A percentile compares a stretch with the other conserved stretches of the same genome.
These are phyloP conservation scores for Metschnikowia baotianmanensis DNA, from an alignment of 805 yeast species.

Conservation along the genomic window DNA sequence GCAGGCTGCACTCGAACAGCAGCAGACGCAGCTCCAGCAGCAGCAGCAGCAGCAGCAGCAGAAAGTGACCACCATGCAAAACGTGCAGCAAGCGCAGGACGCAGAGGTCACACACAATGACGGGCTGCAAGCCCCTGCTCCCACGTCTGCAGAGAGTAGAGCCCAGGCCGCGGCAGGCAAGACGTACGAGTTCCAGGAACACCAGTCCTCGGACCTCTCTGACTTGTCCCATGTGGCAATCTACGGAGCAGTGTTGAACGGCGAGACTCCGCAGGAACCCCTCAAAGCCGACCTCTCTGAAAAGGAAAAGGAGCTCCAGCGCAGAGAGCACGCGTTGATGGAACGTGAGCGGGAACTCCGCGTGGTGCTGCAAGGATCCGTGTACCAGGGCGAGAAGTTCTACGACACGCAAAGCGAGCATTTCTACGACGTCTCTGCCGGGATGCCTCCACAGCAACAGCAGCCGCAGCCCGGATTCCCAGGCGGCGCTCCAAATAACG, in stretches of 20 bases:
- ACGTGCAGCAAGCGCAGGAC: not conserved
- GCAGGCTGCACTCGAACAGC: conserved; percentile 1
- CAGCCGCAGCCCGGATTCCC: not conserved
- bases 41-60: not conserved
- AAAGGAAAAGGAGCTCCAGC: conserved; percentile 27
- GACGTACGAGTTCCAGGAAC: not conserved
- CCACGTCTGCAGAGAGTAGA: not conserved
- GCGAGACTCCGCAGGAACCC: conserved; percentile 17
- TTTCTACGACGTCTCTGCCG: conserved; percentile 4
- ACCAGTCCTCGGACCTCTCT: conserved; percentile 27
- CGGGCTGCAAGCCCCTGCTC: too few species aligned
- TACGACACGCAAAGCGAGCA: conserved; percentile 3
- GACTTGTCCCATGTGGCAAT: conserved; percentile 38
- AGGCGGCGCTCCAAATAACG: not conserved
- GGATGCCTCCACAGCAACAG: not conserved
- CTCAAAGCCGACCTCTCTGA: conserved; percentile 2
- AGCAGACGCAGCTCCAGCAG: not conserved
- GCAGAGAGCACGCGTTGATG: conserved; percentile 27
- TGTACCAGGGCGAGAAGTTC: not conserved
- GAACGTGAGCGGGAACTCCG: conserved; percentile 17
- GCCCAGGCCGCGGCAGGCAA: not conserved
- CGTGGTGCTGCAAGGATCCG: not conserved
- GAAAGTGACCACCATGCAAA: too few species aligned
- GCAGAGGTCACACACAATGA: not conserved
- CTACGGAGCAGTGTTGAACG: conserved; percentile 36